phyloP scores from a whole-genome alignment of 2,329 filamentous ascomycete species.

The Fusarium ramigenum region DNA sequence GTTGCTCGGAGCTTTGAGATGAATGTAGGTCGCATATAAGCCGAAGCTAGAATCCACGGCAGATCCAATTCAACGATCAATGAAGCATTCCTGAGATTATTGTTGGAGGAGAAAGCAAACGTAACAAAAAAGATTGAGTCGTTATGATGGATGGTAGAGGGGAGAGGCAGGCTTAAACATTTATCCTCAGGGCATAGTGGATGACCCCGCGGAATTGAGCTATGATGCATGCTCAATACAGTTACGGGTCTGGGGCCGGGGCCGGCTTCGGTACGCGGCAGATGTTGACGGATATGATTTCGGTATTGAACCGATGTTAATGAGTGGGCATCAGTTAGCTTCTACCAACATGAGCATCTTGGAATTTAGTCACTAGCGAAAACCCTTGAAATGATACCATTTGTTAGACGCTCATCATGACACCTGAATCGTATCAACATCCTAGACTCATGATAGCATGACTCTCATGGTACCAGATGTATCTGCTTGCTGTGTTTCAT shows the following conservation, averaged over 20 bases:
- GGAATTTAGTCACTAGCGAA: background rate
- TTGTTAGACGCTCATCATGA: constrained; percentile 3
- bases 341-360: background rate
- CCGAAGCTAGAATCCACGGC: background rate
- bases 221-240: constrained; percentile 5
- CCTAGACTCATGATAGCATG: constrained; percentile 9
- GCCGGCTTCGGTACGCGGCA: constrained; percentile 37
- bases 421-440: background rate
- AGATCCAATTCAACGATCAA: background rate
- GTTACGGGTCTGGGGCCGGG: constrained; percentile 17
- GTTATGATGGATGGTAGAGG: constrained; percentile 19
- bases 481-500: no score
- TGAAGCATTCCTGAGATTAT: background rate
- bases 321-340: background rate
- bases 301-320: background rate
- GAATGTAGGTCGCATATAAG: constrained; percentile 20
- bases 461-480: background rate
- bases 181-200: constrained; percentile 34
- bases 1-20: constrained; percentile 26
- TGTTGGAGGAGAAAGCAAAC: background rate
- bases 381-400: background rate
- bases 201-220: constrained; percentile 24
- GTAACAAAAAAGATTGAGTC: background rate
- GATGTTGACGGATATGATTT: constrained; percentile 9
- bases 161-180: constrained; percentile 40